phyloP scores from a whole-genome alignment of 1,284 basidiomycete species.

The Cutaneotrichosporon daszewskae region DNA sequence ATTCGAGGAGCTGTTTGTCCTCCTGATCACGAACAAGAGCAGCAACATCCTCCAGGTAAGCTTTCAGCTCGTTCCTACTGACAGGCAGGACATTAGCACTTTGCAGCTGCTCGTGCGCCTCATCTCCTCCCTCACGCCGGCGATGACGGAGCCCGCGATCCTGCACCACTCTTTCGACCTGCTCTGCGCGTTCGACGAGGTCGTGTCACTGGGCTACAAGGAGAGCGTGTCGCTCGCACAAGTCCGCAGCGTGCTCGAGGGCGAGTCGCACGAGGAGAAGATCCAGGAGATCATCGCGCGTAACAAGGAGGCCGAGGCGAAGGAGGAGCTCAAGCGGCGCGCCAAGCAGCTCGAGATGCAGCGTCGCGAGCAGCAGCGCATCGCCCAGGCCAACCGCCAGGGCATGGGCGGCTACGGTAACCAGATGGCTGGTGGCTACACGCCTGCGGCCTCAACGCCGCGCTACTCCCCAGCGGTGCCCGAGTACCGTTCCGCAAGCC shows the following conservation, averaged over 20 bases:
- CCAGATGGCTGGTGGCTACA: conserved; percentile 54
- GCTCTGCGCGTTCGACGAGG: conserved; percentile 93
- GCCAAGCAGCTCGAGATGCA: conserved; percentile 99
- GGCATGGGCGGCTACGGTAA: conserved; percentile 50
- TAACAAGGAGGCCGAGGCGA: conserved; percentile 99
- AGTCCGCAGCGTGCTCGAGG: conserved; percentile 87
- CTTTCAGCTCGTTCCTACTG: too few species aligned
- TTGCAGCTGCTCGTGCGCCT: conserved; percentile 89
- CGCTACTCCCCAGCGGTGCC: conserved; percentile 57
- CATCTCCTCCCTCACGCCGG: conserved; percentile 83
- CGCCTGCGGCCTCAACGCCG: conserved; percentile 49
- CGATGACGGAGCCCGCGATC: conserved; percentile 77
- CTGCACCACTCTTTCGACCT: conserved; percentile 89
- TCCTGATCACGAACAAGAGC: conserved; percentile 96
- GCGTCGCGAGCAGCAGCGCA: conserved; percentile 81
- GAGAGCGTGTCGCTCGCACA: conserved; percentile 90
- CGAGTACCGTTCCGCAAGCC: conserved; percentile 38
- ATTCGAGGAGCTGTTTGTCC: conserved; percentile 94
- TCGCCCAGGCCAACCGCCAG: conserved; percentile 51
- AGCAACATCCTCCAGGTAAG: conserved; percentile 85
- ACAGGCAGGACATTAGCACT: conserved; percentile 82
- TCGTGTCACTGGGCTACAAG: conserved; percentile 87
- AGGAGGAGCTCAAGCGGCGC: conserved; percentile 96
- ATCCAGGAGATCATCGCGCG: conserved; percentile 98
- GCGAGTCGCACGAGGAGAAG: conserved; percentile 99